Base-by-base conservation (phyloP, 352 stramenopile genomes). In the Saprolegnia diclina region DNA sequence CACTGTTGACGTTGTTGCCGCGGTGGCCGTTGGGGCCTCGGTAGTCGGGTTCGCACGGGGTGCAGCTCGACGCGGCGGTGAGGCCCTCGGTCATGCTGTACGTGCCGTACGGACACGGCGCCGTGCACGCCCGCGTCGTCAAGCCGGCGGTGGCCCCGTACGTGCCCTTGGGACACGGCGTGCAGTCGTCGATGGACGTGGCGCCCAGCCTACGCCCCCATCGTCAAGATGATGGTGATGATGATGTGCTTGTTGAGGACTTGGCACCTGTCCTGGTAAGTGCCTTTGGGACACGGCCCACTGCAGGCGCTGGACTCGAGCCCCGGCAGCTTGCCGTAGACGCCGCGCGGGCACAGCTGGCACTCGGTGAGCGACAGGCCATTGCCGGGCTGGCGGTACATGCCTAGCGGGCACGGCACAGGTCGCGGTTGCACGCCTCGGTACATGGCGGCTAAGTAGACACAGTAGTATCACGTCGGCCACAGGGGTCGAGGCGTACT, bases 261-360 rank as follows among this genome's bases (percentile, higher is more conserved):
- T 45, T 45, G 38, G 38, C 38, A 14, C 35, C 45, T 67, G 64
- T 74, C 62, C n/a, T 72, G 61, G 63, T 74, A 74, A 14, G 64
- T 72, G 19, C 70, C 84, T 65, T 89, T 90, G 4, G 83, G 83
- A 56, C 83, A 91, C 68, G 81, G 84, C 42, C 81, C 80, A 0
- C 79, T 87, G 72, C 84, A 92, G 50, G 79, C 78, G 29, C 79
- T 86, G 4, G 84, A 83, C 6, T 76, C 75, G 14, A 92, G 66
- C 0, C 82, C 84, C 0, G 81, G 80, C 21, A 77, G 85, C 48
- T 87, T 80, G 16, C 84, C 84, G 45, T 92, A 92, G 1, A 92
- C 82, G 4, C 84, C 82, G 9, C 82, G 82, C 9, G 84, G 84
- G 56, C 84, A 92, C 50, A 80, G 80, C 35, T 85, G 79, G 65